Base-by-base conservation (phyloP, 2,329 filamentous ascomycete species). In the Sordariomycetes sp. region DNA sequence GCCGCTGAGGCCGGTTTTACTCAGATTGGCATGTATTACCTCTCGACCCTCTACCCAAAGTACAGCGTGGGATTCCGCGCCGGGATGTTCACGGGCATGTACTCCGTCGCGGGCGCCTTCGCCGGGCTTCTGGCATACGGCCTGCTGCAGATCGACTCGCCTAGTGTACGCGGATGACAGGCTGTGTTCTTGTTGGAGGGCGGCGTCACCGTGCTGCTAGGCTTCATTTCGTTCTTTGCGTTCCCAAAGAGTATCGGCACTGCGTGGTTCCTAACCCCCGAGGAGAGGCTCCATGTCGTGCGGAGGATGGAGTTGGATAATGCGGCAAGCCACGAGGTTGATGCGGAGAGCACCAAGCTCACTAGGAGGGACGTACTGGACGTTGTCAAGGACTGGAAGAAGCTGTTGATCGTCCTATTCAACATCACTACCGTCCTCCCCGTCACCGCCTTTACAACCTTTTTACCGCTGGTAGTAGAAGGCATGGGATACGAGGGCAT, bases 81-180 rank as follows among this genome's bases (percentile, higher is more conserved):
- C 2, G 62, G 60, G 35, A 56, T 62, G 42, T 61, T 60, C 55
- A 55, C 59, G 12, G 61, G 59, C 36, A 57, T 64, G 62, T 64
- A 63, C 53, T 62, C 62, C 0, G 57, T 62, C 2, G 53, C 53
- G 10, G 75, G 73, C 0, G 71, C 74, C 74, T 63, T 69, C 52
- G 67, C 67, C 3, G 68, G 67, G 0, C 60, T 69, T 36, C 60
- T 69, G 13, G 82, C 81, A 1, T 82, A 78, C 58, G 78, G 72
- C 4, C 61, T 75, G 12, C 60, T 70, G 10, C 45, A 56, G 54
- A 56, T 54, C n/a, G 13, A 54, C n/a, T 36, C 32, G 28, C 32
- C 32, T 2, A 35, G 17, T 6, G 53, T 54, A 17, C 53, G 42
- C n/a, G 53, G 53, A 22, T 54, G 53, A 34, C 53, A 54, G 22